These are phyloP conservation scores for Elsinoe perseae DNA, from an alignment of 2,329 filamentous ascomycete species.

Conservation along the genomic window DNA sequence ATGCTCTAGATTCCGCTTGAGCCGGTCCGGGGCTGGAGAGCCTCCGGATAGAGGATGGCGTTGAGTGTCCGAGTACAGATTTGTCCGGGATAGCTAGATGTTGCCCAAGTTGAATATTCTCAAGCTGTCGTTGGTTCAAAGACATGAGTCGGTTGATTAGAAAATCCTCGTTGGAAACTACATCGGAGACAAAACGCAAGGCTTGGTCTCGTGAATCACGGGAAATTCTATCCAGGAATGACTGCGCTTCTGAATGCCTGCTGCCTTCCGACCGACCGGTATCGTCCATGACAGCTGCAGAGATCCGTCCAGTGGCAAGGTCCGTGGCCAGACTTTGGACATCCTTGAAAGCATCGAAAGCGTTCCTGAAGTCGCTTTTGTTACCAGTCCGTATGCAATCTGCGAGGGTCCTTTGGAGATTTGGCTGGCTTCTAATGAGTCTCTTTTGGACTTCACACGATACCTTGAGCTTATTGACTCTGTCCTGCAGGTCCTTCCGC, in stretches of 20 bases:
- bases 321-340: conserved; percentile 64
- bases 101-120: conserved; percentile 68
- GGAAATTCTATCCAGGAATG: conserved; percentile 61
- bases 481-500: conserved; percentile 62
- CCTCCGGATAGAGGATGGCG: conserved; percentile 43
- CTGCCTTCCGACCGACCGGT: conserved; percentile 59
- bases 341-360: conserved; percentile 66
- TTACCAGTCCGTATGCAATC: conserved; percentile 73
- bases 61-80: conserved; percentile 61
- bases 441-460: conserved; percentile 68
- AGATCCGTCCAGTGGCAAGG: conserved; percentile 29
- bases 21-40: conserved; percentile 24
- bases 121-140: conserved; percentile 67
- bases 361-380: conserved; percentile 70
- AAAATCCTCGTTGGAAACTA: conserved; percentile 82
- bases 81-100: conserved; percentile 73
- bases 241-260: conserved; percentile 36
- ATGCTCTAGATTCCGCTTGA: conserved; percentile 1
- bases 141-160: conserved; percentile 72
- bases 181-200: conserved; percentile 68
- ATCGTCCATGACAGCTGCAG: not conserved
- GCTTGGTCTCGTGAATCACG: conserved; percentile 66
- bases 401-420: conserved; percentile 66
- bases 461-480: conserved; percentile 65
- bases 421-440: conserved; percentile 65